phyloP scores from a whole-genome alignment of 2,329 filamentous ascomycete genomes.

The Hypoxylon sp. region DNA sequence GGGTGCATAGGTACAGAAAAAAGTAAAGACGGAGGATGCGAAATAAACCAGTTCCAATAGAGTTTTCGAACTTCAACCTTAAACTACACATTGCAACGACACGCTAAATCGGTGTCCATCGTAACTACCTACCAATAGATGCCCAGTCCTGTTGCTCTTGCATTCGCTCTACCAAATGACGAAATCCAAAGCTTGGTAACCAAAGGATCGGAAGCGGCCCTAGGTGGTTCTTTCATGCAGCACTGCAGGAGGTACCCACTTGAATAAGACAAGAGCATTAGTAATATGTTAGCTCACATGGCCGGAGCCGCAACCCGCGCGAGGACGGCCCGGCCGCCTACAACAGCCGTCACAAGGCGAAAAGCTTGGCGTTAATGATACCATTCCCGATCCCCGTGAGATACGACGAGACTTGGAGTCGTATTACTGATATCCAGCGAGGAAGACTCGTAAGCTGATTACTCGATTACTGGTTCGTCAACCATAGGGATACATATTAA shows the following conservation, averaged over 20 bases:
- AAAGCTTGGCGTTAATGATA: conserved; percentile 42
- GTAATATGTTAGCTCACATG: conserved; percentile 8
- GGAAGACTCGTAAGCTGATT: not conserved
- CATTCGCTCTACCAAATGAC: conserved; percentile 25
- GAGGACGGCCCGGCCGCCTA: conserved; percentile 25
- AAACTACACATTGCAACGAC: not conserved
- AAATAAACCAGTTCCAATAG: not conserved
- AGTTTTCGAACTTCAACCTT: not conserved
- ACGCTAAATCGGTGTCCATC: conserved; percentile 10
- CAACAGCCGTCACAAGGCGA: conserved; percentile 31
- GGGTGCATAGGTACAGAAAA: conserved; percentile 31
- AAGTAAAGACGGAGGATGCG: not conserved
- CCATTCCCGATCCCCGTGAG: conserved; percentile 28
- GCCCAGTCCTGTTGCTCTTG: not conserved
- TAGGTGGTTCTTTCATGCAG: not conserved
- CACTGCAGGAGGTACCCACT: conserved; percentile 5
- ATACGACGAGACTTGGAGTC: not conserved
- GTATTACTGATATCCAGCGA: not conserved
- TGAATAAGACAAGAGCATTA: conserved; percentile 6
- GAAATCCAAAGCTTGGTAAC: conserved; percentile 15
- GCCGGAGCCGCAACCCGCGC: conserved; percentile 32
- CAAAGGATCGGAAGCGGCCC: conserved; percentile 8
- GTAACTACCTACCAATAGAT: conserved; percentile 10
- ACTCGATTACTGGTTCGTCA: not conserved
- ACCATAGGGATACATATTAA: not conserved